Conservation (phyloP, 1,139 yeast species). For the Debaryomycetaceae sp. region DNA sequence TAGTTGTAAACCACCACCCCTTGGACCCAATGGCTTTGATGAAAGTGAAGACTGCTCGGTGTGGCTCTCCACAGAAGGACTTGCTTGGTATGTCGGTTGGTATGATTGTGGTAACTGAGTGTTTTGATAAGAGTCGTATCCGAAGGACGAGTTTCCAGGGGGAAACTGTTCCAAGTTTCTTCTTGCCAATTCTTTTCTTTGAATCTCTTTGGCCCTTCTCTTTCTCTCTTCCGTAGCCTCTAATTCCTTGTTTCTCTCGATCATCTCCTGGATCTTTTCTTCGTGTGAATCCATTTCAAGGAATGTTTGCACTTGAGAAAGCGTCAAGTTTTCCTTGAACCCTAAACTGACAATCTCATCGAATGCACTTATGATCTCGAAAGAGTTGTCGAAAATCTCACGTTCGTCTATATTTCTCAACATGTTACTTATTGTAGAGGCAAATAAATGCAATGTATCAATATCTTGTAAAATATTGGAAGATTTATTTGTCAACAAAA, state of each 20-base stretch:
- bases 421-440: slow-evolving; percentile 75
- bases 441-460: slow-evolving; percentile 83
- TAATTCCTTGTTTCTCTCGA: slow-evolving; percentile 92
- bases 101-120: slow-evolving; percentile 19
- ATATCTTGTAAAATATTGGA: slow-evolving; percentile 94
- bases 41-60: slow-evolving; percentile 9
- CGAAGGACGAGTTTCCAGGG: slow-evolving; percentile 9
- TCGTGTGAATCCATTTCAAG: slow-evolving; percentile 98
- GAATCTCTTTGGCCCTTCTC: slow-evolving; percentile 92
- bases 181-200: slow-evolving; percentile 76
- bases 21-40: slow-evolving; percentile 37
- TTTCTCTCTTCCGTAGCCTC: slow-evolving; percentile 98
- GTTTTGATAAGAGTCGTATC: slow-evolving; percentile 23
- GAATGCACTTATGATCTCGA: slow-evolving; percentile 86
- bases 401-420: slow-evolving; percentile 75
- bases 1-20: slow-evolving; percentile 83
- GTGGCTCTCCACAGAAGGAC: slow-evolving; percentile 13
- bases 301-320: slow-evolving; percentile 82
- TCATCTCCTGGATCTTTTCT: slow-evolving; percentile 96
- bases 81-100: slow-evolving; percentile 37
- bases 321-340: slow-evolving; percentile 80
- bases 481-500: slow-evolving; percentile 84
- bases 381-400: slow-evolving; percentile 80
- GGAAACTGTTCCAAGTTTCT: slow-evolving; percentile 41
- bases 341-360: slow-evolving; percentile 93